These are phyloP conservation scores for Cyberlindnera bimundalis DNA, from an alignment of 805 yeast species.

Conservation along the genomic window DNA sequence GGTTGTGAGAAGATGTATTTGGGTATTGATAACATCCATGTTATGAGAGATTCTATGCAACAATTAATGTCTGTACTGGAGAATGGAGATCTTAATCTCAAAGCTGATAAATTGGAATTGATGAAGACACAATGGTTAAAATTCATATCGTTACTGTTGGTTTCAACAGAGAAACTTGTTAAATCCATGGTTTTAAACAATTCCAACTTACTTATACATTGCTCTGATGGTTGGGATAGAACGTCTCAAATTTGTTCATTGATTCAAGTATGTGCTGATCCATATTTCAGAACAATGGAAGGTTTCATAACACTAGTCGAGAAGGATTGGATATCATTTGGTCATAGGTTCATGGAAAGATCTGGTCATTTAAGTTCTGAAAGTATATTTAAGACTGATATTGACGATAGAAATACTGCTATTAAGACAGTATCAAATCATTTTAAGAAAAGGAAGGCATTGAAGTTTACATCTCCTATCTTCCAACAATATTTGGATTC, in stretches of 20 bases:
- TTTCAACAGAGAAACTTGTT: constrained; percentile 72
- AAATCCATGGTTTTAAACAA: constrained; percentile 80
- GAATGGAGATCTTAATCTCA: constrained; percentile 45
- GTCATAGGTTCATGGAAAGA: constrained; percentile 84
- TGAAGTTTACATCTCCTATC: constrained; percentile 77
- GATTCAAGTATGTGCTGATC: constrained; percentile 84
- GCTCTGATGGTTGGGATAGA: constrained; percentile 99
- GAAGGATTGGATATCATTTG: constrained; percentile 95
- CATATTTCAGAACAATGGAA: constrained; percentile 79
- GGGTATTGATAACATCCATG: constrained; percentile 94
- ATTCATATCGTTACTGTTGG: constrained; percentile 62
- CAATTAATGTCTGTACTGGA: constrained; percentile 36
- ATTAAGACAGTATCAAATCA: constrained; percentile 39
- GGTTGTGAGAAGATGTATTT: constrained; percentile 69
- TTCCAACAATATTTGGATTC: constrained; percentile 94
- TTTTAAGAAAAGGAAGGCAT: constrained; percentile 44
- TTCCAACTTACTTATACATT: constrained; percentile 83
- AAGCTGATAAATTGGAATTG: constrained; percentile 60
- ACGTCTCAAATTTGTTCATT: constrained; percentile 87
- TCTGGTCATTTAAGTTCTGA: constrained; percentile 59
- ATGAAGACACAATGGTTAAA: constrained; percentile 76
- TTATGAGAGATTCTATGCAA: constrained; percentile 80
- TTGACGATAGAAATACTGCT: constrained; percentile 41
- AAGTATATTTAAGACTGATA: constrained; percentile 39
- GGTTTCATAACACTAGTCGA: constrained; percentile 86